Percentiles rank a stretch among this genome's conserved stretches.
Conservation (phyloP, 371 early-diverging fungal genomes). For the Dinochytrium kinnereticum region DNA sequence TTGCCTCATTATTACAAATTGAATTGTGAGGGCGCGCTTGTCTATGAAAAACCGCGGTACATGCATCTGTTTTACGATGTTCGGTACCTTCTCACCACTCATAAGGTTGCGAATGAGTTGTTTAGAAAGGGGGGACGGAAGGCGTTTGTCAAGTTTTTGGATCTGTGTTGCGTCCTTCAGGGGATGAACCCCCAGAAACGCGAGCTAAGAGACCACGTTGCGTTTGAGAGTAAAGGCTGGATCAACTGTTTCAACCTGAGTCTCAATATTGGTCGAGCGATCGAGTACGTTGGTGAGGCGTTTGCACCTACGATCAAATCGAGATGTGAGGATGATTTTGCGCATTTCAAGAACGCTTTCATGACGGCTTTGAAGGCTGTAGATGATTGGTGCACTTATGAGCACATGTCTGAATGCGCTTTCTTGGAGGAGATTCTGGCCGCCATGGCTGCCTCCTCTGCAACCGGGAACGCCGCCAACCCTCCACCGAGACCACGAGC, state of each 20-base stretch:
- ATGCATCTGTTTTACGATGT: constrained; percentile 89
- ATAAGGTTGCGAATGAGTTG: constrained; percentile 48
- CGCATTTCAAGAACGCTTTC: constrained; percentile 27
- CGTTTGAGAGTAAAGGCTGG: constrained; percentile 93
- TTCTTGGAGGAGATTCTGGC: constrained; percentile 18
- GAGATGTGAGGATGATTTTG: constrained; percentile 23
- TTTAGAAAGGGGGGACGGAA: constrained; percentile 45
- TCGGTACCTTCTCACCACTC: constrained; percentile 71
- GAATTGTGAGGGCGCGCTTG: constrained; percentile 76
- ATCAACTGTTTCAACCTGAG: constrained; percentile 90
- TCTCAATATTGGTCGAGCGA: constrained; percentile 76
- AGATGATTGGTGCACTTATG: constrained; percentile 39
- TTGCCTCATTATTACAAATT: constrained; percentile 47
- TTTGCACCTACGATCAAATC: constrained; percentile 57
- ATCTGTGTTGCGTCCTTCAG: constrained; percentile 83
- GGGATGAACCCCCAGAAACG: constrained; percentile 91
- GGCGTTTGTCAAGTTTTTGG: constrained; percentile 78
- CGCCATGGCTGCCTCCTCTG: constrained; percentile 1
- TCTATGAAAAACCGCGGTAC: constrained; percentile 58
- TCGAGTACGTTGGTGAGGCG: constrained; percentile 83
- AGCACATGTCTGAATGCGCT: constrained; percentile 24
- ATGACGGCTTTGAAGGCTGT: constrained; percentile 29
- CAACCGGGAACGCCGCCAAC: not conserved
- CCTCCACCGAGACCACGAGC: constrained; percentile 9
- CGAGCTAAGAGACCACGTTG: constrained; percentile 83